phyloP scores from a whole-genome alignment of 202 grass and related monocot genomes.

The Musa balbisiana region DNA sequence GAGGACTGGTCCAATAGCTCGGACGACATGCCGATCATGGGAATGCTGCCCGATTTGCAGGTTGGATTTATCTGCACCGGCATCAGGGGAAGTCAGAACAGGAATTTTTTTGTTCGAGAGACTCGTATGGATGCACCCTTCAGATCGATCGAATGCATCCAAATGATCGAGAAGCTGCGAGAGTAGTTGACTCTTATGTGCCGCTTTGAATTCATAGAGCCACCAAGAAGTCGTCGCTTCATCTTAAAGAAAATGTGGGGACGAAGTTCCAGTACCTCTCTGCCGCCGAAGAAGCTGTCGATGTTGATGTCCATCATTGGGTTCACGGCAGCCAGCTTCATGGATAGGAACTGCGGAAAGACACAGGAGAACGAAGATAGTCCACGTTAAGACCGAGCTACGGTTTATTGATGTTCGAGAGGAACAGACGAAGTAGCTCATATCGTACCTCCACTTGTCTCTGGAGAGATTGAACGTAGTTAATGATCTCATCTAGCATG shows the following conservation, averaged over 20 bases:
- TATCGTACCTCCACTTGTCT: conserved; percentile 81
- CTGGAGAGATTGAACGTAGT: conserved; percentile 97
- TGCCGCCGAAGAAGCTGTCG: conserved; percentile 50
- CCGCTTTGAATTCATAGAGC: no score
- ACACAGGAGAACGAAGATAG: not conserved
- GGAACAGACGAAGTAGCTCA: no score
- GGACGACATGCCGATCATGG: conserved; percentile 25
- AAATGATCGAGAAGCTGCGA: no score
- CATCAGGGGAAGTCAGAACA: not conserved
- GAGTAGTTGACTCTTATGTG: no score
- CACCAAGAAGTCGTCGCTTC: no score
- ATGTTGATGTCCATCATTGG: conserved; percentile 66
- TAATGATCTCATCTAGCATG: conserved; percentile 99
- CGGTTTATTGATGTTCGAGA: no score
- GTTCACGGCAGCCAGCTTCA: conserved; percentile 81
- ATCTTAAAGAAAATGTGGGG: not conserved
- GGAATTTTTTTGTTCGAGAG: no score
- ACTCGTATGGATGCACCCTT: no score
- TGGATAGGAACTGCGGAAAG: conserved; percentile 71
- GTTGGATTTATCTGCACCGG: conserved; percentile 31
- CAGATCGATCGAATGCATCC: no score
- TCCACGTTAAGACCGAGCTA: no score
- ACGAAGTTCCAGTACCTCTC: conserved; percentile 32
- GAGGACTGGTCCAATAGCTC: conserved; percentile 47
- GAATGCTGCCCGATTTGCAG: conserved; percentile 25